Base-by-base conservation (phyloP, 2,329 filamentous ascomycete genomes). In the Erysiphe pulchra region DNA sequence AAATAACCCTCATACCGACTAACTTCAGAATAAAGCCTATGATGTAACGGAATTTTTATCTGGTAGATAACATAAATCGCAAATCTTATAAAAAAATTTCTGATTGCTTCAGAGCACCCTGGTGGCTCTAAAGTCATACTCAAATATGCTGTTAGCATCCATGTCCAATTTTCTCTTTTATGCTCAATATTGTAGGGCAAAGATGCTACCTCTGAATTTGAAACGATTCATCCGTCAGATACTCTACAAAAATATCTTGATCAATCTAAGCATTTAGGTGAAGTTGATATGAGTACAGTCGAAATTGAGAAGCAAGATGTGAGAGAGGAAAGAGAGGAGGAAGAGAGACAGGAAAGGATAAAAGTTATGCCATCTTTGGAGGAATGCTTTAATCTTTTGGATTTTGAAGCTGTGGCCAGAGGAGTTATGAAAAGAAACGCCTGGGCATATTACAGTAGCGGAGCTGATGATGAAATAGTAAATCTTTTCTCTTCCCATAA, bases 361-460 rank as follows among this genome's bases (percentile, higher is more conserved):
- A 66, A 70, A 53, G 65, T 70, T 49, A 92, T 85, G 75, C 86
- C 86, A 0, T 66, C 76, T 42, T 65, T 94, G 49, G 77, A 81
- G 52, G 80, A 92, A 60, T 93, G 85, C 66, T 93, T 86, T 63
- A 94, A 94, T 60, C 64, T 94, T 49, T 73, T 90, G 65, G 90
- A 98, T 63, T 98, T 98, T 60, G 90, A 98, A 68, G 76, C 83
- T 3, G 87, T 95, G 33, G 90, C 90, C 5, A 76, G 79, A 55
- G 69, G 75, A 36, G 75, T 92, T 47, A 94, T 95, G 87, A 94
- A 92, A 71, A 92, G 81, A 66, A 80, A 78, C 1, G 87, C 87
- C 0, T 98, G 90, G 90, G 90, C 81, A 24, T 98, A 98, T 65
- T 98, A 98, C 62, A 93, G 84, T 0, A 90, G 81, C 57, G 87